Conservation (phyloP, 352 stramenopile species). For the Globisporangium mamillatum region DNA sequence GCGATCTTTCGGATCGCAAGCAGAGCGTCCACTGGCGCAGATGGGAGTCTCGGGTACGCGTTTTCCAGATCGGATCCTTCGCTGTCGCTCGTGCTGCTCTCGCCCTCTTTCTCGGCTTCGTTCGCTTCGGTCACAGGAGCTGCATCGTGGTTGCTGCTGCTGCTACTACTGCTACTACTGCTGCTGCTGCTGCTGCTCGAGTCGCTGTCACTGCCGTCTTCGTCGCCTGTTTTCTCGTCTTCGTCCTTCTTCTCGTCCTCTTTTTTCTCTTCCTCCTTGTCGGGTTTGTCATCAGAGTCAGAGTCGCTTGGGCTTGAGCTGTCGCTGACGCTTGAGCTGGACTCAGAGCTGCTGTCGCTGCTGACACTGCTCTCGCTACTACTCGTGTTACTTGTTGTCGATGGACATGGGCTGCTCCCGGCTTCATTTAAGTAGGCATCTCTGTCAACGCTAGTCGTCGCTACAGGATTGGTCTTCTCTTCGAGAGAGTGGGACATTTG, state of each 20-base stretch:
- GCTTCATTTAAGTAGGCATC: conserved; percentile 24
- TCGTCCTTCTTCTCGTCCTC: conserved; percentile 13
- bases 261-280: conserved; percentile 4
- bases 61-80: conserved; percentile 61
- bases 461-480: neutral
- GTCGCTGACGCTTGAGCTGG: conserved; percentile 19
- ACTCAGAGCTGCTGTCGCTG: conserved; percentile 28
- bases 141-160: conserved; percentile 7
- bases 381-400: conserved; percentile 32
- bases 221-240: conserved; percentile 14
- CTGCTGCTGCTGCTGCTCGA: conserved; percentile 36
- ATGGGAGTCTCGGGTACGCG: conserved; percentile 55
- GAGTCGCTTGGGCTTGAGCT: conserved; percentile 22
- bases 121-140: conserved; percentile 7
- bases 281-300: conserved; percentile 14
- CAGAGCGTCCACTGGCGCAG: conserved; percentile 54
- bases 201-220: conserved; percentile 30
- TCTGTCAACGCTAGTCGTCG: neutral
- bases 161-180: conserved; percentile 17
- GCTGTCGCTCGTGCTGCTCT: conserved; percentile 46
- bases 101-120: conserved; percentile 22
- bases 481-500: neutral
- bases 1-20: conserved; percentile 49
- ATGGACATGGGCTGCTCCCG: conserved; percentile 35
- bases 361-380: conserved; percentile 23